phyloP scores from a whole-genome alignment of 257 asterid genomes.

The Paraleonurus japonicus region DNA sequence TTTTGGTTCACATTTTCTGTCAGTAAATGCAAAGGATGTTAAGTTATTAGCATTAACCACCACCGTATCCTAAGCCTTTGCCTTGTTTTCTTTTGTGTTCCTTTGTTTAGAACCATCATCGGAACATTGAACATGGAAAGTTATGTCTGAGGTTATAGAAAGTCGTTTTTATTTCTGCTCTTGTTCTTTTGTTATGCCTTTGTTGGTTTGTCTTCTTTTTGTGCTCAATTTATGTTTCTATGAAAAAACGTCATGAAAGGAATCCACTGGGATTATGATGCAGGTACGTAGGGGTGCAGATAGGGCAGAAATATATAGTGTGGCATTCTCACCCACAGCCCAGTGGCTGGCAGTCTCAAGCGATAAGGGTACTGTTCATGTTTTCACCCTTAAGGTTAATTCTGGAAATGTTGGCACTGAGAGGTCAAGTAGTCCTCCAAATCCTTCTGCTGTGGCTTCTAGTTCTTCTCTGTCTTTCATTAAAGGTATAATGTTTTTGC shows the following conservation, averaged over 20 bases:
- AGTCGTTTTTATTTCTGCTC: not conserved
- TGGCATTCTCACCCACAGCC: constrained; percentile 77
- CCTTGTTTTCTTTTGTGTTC: not conserved
- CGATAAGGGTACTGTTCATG: constrained; percentile 94
- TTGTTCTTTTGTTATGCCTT: not conserved
- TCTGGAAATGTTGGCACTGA: constrained; percentile 54
- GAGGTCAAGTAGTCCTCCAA: constrained; percentile 46
- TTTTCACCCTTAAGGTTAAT: constrained; percentile 73
- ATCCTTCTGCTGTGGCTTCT: constrained; percentile 42
- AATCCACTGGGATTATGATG: constrained; percentile 20
- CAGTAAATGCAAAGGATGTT: not conserved
- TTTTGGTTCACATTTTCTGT: constrained; percentile 1
- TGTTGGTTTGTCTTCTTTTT: not conserved
- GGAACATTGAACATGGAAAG: not conserved
- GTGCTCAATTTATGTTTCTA: not conserved
- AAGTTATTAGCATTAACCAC: not conserved
- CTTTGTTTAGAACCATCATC: not conserved
- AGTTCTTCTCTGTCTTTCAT: constrained; percentile 79
- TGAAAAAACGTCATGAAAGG: not conserved
- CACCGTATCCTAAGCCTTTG: not conserved
- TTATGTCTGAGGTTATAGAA: not conserved
- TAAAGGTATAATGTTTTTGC: constrained; percentile 52
- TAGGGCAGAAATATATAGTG: constrained; percentile 88
- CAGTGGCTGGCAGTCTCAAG: constrained; percentile 97
- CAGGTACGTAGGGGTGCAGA: constrained; percentile 98